Evolutionary conservation across 2,329 filamentous ascomycete species (phyloP).

Genomic region (Bipolaris cookei): DNA sequence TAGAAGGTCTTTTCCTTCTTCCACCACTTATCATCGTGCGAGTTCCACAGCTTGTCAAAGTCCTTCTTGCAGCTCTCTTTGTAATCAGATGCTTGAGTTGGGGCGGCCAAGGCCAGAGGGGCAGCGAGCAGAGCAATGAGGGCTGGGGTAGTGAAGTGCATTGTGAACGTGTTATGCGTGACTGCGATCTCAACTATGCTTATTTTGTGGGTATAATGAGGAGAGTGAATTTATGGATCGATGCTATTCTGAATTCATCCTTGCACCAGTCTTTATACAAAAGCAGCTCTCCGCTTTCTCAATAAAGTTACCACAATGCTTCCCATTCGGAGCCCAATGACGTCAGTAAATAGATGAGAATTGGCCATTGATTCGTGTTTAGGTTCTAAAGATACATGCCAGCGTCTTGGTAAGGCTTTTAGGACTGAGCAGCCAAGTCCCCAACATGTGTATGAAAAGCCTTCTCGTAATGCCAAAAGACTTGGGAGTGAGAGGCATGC

Average conservation of each 20-base stretch:
- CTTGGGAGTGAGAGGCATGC: background rate
- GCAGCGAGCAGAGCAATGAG: conserved; percentile 28
- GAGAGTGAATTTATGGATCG: conserved; percentile 11
- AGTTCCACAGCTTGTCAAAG: conserved; percentile 31
- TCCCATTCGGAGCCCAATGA: conserved; percentile 19
- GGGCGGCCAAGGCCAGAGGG: conserved; percentile 30
- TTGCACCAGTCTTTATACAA: conserved; percentile 26
- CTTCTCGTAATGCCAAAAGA: conserved; percentile 1
- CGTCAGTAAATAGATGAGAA: conserved; percentile 19
- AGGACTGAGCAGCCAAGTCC: conserved; percentile 25
- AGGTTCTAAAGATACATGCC: conserved; percentile 21
- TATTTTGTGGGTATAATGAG: conserved; percentile 1
- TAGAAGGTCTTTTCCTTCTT: conserved; percentile 38
- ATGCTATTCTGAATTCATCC: background rate
- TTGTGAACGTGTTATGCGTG: conserved; percentile 11
- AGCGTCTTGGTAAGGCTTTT: conserved; percentile 16
- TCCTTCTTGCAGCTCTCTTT: conserved; percentile 29
- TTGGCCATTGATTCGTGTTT: conserved; percentile 9
- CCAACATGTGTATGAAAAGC: conserved; percentile 16
- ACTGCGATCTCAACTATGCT: background rate
- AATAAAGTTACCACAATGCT: background rate
- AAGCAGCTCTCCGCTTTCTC: conserved; percentile 12
- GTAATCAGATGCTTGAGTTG: conserved; percentile 22
- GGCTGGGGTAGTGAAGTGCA: conserved; percentile 33
- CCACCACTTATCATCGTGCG: conserved; percentile 28